phyloP scores from a whole-genome alignment of 257 asterid species.

The Knoxia roxburghii region DNA sequence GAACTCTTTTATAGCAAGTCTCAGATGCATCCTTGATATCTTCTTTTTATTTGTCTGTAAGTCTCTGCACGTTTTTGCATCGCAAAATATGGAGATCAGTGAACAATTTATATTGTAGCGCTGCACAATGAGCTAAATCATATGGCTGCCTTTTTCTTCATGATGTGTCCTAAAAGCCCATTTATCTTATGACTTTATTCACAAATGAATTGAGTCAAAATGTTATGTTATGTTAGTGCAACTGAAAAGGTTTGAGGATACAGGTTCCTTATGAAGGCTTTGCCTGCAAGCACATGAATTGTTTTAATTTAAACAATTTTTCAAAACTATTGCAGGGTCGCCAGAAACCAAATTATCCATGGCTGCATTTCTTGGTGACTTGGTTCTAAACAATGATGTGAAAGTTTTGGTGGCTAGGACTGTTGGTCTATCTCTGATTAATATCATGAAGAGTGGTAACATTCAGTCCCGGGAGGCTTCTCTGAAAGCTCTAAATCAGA shows the following conservation, averaged over 20 bases:
- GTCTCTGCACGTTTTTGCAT: too few species aligned
- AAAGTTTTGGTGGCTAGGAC: slow-evolving; percentile 71
- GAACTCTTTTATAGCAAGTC: neutral
- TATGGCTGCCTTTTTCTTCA: neutral
- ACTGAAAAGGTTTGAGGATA: too few species aligned
- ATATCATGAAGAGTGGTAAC: slow-evolving; percentile 56
- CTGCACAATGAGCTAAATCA: neutral
- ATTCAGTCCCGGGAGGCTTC: slow-evolving; percentile 77
- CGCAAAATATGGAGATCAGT: neutral
- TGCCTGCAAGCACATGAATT: too few species aligned
- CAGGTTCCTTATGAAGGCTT: too few species aligned
- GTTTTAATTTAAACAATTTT: neutral
- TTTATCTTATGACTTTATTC: neutral
- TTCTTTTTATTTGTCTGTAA: too few species aligned
- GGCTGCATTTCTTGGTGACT: slow-evolving; percentile 85
- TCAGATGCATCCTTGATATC: neutral
- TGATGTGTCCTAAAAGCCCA: too few species aligned
- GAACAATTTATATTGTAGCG: neutral
- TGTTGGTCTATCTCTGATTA: slow-evolving; percentile 73
- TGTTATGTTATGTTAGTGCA: slow-evolving; percentile 2
- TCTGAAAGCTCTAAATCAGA: slow-evolving; percentile 75
- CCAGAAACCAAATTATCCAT: slow-evolving; percentile 76
- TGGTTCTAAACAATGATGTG: slow-evolving; percentile 66
- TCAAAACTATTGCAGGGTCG: slow-evolving; percentile 46
- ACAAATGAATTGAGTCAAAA: neutral